These are phyloP conservation scores for Trichoderma erinaceum DNA, from an alignment of 495 filamentous ascomycete species.

Conservation along the genomic window DNA sequence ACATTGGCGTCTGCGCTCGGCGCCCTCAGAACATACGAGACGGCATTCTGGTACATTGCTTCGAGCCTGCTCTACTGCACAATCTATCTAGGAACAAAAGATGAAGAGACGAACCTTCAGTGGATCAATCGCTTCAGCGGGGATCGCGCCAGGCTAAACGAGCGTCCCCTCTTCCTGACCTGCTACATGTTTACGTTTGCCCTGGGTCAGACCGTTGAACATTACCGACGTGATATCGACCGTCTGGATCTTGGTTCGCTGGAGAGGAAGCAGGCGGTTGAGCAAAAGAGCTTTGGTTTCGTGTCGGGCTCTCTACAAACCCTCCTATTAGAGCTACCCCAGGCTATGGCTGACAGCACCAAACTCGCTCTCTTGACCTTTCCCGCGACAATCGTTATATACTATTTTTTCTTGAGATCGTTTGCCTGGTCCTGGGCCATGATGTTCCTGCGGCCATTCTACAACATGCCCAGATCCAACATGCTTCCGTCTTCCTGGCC, in stretches of 20 bases:
- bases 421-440: conserved; percentile 61
- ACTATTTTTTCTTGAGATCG: conserved; percentile 56
- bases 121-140: conserved; percentile 60
- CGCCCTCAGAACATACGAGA: conserved; percentile 56
- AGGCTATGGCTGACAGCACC: conserved; percentile 27
- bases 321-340: conserved; percentile 29
- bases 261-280: conserved; percentile 22
- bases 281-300: conserved; percentile 29
- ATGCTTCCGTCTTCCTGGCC: conserved; percentile 54
- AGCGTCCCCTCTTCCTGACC: conserved; percentile 75
- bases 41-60: conserved; percentile 62
- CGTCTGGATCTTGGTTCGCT: conserved; percentile 42
- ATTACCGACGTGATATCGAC: conserved; percentile 72
- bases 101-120: conserved; percentile 57
- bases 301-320: conserved; percentile 24
- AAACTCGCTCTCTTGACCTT: conserved; percentile 39
- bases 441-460: conserved; percentile 62
- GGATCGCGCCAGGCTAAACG: conserved; percentile 78
- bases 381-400: conserved; percentile 51
- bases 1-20: conserved; percentile 53
- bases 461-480: conserved; percentile 64
- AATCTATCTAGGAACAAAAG: conserved; percentile 71
- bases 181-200: conserved; percentile 63
- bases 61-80: conserved; percentile 78
- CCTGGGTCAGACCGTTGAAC: conserved; percentile 57